Conservation (phyloP, 163 green algal genomes). For the Scenedesmus sp. region DNA sequence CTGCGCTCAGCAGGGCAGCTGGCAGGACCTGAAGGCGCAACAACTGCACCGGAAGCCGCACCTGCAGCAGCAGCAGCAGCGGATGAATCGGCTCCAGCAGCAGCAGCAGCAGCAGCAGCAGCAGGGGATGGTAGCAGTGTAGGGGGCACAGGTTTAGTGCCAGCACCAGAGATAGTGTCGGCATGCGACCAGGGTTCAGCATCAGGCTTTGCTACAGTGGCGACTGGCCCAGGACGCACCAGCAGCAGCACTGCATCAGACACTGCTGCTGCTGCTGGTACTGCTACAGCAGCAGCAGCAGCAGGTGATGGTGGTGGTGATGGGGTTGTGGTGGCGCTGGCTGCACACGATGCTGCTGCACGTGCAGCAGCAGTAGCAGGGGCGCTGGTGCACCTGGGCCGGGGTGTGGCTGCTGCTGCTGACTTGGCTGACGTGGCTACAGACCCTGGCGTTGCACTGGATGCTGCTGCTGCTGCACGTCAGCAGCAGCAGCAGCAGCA, state of each 20-base stretch:
- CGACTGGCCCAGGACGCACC: background rate
- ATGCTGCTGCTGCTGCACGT: slow-evolving; percentile 15
- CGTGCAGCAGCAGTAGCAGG: slow-evolving; percentile 45
- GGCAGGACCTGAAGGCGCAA: background rate
- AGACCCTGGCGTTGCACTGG: background rate
- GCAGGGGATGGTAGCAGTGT: background rate
- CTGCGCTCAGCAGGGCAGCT: slow-evolving; percentile 21
- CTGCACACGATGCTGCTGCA: slow-evolving; percentile 28
- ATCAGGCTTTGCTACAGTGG: slow-evolving; percentile 9
- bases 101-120: background rate
- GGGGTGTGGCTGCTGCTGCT: slow-evolving; percentile 12
- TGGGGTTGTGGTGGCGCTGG: background rate
- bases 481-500: slow-evolving; percentile 14
- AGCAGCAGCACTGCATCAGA: background rate
- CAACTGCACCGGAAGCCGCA: background rate
- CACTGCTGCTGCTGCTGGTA: background rate
- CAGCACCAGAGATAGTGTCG: background rate
- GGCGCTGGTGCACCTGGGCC: slow-evolving; percentile 36
- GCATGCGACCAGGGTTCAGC: background rate
- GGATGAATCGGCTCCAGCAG: background rate
- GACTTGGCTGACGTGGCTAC: slow-evolving; percentile 27
- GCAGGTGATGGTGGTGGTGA: background rate
- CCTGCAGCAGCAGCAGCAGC: background rate
- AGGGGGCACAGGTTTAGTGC: too few relatives aligned
- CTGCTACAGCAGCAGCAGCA: too few relatives aligned